Evolutionary conservation across 1,284 basidiomycete genomes (phyloP), one percentile per base, ranked within the genome.

Genomic region (Porogramme epimiltina): DNA sequence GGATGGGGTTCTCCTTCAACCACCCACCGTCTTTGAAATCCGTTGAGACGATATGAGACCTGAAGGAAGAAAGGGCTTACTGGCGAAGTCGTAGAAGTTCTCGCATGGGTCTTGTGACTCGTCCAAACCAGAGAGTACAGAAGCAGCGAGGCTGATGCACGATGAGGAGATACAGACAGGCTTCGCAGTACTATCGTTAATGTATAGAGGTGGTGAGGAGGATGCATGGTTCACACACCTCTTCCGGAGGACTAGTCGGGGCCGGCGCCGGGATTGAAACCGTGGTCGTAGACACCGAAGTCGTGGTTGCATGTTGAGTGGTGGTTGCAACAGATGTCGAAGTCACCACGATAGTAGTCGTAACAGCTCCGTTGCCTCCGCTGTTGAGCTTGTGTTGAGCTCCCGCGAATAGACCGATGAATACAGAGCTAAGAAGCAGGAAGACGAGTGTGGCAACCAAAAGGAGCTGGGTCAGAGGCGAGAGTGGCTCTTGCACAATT

Each of bases 1-100:
- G 94, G 45, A 98, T 80, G 22, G 90, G 88, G 66, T 95, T 85
- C 0, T 76, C 72, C 45, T 81, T 81, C 23, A 89, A 76, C 94
- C 94, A 98, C 22, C 92, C 92, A 20, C 91, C 91, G 61, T 82
- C 84, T 91, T 22, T 41, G 9, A 13, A 10, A 23, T 47, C 50
- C 56, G 46, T 22, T 25, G 47, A 53, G 39, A 39, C 25, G 22
- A 41, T 36, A 43, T 42, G 42, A 47, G 49, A 26, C 49, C 23
- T 37, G 45, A 16, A 13, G 36, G 19, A 16, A 18, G 18, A 15
- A 5, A 3, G 41, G 2, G 78, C 85, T 64, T 63, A 93, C 91
- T 93, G 16, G 93, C 84, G 71, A 89, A 99, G 57, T 89, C 81
- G 68, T 96, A 98, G 68, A 98, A 98, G 71, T 95, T 89, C 61